phyloP scores from a whole-genome alignment of 2,329 filamentous ascomycete genomes.

The Sporothrix pallida region DNA sequence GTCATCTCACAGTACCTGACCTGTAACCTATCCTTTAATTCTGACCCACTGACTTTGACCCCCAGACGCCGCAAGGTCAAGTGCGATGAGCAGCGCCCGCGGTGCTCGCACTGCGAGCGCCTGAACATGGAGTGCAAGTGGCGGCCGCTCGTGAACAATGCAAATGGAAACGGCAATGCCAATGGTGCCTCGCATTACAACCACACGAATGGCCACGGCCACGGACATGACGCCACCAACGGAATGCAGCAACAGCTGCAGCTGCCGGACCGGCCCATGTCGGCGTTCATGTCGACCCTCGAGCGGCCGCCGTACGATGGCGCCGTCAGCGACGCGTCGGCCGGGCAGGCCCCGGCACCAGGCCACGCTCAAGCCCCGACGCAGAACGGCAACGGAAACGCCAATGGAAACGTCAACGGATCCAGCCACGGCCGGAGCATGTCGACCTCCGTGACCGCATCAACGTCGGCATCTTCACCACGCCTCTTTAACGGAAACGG shows the following conservation, averaged over 20 bases:
- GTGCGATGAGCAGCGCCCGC: constrained; percentile 59
- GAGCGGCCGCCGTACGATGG: constrained; percentile 9
- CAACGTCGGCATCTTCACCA: neutral
- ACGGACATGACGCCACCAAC: constrained; percentile 35
- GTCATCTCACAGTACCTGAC: constrained; percentile 27
- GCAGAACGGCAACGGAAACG: neutral
- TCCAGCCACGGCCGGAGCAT: constrained; percentile 15
- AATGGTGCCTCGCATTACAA: neutral
- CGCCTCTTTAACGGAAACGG: neutral
- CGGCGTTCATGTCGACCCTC: neutral
- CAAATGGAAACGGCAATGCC: neutral
- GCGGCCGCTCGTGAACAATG: constrained; percentile 41
- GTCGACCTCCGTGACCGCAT: neutral
- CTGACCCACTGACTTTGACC: too few relatives aligned
- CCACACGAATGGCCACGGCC: neutral
- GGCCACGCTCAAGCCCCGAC: too few relatives aligned
- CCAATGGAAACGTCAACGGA: neutral
- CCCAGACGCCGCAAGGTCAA: constrained; percentile 56
- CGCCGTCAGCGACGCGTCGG: neutral
- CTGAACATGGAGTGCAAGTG: constrained; percentile 60
- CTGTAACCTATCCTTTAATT: too few relatives aligned
- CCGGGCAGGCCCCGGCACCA: neutral
- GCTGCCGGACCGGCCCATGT: constrained; percentile 21
- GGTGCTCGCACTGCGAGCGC: constrained; percentile 60
- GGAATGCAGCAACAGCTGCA: constrained; percentile 22